Conservation (phyloP, 202 grass and related monocot genomes). For the Zizania palustris region DNA sequence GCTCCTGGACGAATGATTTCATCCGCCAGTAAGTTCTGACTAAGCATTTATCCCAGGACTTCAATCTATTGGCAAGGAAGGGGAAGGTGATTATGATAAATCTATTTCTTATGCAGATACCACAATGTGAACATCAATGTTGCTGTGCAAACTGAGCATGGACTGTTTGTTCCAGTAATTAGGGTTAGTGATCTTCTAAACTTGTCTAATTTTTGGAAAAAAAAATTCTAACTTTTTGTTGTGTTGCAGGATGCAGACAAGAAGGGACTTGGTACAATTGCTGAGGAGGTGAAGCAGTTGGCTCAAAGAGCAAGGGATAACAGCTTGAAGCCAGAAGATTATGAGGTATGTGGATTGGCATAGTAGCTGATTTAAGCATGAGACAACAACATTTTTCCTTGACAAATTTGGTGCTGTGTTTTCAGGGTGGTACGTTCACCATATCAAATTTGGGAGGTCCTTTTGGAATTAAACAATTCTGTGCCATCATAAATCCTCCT, state of each 20-base stretch:
- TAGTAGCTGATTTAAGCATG: constrained; percentile 9
- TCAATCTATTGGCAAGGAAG: not conserved
- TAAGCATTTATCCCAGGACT: not conserved
- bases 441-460: constrained; percentile 94
- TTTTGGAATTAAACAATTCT: constrained; percentile 94
- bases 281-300: constrained; percentile 85
- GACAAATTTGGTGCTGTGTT: constrained; percentile 37
- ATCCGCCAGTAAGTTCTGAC: constrained; percentile 80
- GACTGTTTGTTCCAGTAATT: constrained; percentile 89
- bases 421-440: constrained; percentile 90
- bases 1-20: constrained; percentile 95
- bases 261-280: constrained; percentile 85
- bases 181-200: constrained; percentile 51
- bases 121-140: constrained; percentile 95
- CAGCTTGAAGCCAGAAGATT: constrained; percentile 86
- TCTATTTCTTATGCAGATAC: constrained; percentile 56
- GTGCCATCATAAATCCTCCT: constrained; percentile 92
- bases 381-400: not conserved
- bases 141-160: constrained; percentile 92
- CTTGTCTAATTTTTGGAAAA: not conserved
- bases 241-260: constrained; percentile 85
- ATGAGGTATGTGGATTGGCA: constrained; percentile 74
- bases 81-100: constrained; percentile 16
- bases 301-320: constrained; percentile 90
- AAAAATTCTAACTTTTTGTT: constrained; percentile 23